Percentiles rank a stretch among this genome's conserved stretches.
Evolutionary conservation across 768 basidiomycete genomes (phyloP).

Genomic region (Suillus placidus): DNA sequence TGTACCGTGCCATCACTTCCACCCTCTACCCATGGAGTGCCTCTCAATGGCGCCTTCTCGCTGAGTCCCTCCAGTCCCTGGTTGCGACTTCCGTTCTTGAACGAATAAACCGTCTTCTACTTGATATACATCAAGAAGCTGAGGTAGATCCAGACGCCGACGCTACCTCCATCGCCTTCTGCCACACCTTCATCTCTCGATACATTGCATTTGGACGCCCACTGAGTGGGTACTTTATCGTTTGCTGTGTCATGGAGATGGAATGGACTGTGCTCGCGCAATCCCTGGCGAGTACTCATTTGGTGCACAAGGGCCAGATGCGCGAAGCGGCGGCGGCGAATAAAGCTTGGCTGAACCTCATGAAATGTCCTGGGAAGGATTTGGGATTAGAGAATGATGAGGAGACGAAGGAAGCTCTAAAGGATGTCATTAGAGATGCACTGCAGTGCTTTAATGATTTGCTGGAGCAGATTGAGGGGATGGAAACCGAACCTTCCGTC

Average conservation of each 20-base stretch:
- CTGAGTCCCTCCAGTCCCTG: conserved; percentile 56
- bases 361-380: conserved; percentile 49
- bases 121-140: conserved; percentile 59
- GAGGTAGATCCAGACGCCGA: conserved; percentile 42
- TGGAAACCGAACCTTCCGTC: conserved; percentile 75
- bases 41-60: conserved; percentile 62
- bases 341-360: conserved; percentile 74
- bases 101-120: conserved; percentile 67
- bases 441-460: conserved; percentile 80
- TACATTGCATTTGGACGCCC: conserved; percentile 79
- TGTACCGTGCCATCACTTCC: conserved; percentile 84
- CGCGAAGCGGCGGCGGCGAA: conserved; percentile 82
- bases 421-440: conserved; percentile 56
- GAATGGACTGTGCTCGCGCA: conserved; percentile 87
- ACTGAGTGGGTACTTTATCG: conserved; percentile 82
- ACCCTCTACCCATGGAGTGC: conserved; percentile 75
- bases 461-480: conserved; percentile 76
- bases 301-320: conserved; percentile 19
- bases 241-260: conserved; percentile 87
- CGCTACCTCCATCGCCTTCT: conserved; percentile 53
- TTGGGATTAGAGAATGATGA: conserved; percentile 41
- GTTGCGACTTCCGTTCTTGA: conserved; percentile 70
- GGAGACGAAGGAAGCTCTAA: conserved; percentile 43
- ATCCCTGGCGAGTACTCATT: conserved; percentile 48
- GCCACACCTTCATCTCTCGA: conserved; percentile 71